Conservation (phyloP, 2,329 filamentous ascomycete species). For the Teratosphaeria nubilosa region DNA sequence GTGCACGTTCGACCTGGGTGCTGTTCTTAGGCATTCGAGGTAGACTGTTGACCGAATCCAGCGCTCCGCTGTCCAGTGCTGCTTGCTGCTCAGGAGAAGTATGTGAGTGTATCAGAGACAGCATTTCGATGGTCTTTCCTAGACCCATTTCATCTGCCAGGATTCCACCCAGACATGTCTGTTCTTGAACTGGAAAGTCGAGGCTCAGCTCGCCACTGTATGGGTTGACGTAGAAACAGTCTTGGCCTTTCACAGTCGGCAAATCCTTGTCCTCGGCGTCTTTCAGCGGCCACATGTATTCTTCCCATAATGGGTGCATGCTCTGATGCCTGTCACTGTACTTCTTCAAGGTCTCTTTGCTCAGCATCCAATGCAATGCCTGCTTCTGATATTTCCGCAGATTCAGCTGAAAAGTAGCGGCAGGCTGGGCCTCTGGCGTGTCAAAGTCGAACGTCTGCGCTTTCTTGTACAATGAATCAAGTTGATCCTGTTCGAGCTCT, state of each 20-base stretch:
- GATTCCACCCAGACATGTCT: conserved; percentile 87
- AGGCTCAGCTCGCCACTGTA: conserved; percentile 91
- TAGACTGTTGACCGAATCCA: conserved; percentile 48
- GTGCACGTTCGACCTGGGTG: conserved; percentile 54
- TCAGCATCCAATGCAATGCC: conserved; percentile 90
- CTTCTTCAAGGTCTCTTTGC: conserved; percentile 75
- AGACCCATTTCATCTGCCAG: conserved; percentile 96
- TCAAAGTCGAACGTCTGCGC: conserved; percentile 94
- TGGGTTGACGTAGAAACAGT: conserved; percentile 87
- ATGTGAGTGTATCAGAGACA: conserved; percentile 83
- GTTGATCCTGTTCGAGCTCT: conserved; percentile 88
- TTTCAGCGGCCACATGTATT: conserved; percentile 79
- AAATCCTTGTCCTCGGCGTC: conserved; percentile 77
- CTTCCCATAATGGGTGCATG: conserved; percentile 97
- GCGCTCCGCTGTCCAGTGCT: conserved; percentile 11
- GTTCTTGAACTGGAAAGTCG: conserved; percentile 85
- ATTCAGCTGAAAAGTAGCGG: conserved; percentile 69
- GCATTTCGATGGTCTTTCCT: conserved; percentile 97
- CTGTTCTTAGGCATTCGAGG: conserved; percentile 51
- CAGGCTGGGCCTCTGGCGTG: conserved; percentile 77
- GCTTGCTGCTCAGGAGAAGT: conserved; percentile 39
- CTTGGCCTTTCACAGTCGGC: conserved; percentile 52
- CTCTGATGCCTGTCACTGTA: conserved; percentile 58
- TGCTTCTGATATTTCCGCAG: conserved; percentile 92
- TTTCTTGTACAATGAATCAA: conserved; percentile 88